Evolutionary conservation across 345 rosid species (phyloP).

Genomic region (Garcia nutans): DNA sequence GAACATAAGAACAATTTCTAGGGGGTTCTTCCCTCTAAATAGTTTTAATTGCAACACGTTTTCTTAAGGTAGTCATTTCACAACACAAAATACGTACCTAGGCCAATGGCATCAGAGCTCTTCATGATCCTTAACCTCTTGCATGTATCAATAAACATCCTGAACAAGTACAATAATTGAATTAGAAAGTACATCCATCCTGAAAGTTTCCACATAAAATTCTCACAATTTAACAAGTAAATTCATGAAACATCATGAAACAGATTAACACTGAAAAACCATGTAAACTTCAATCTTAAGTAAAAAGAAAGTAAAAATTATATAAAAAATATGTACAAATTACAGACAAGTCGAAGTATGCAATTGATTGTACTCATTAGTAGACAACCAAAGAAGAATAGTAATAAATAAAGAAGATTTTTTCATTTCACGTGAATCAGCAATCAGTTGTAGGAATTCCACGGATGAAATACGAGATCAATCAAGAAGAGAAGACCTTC

Average conservation of each 20-base stretch:
- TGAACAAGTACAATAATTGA: neutral
- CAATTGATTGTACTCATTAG: neutral
- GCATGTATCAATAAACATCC: constrained; percentile 39
- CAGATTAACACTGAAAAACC: neutral
- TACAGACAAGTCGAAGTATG: neutral
- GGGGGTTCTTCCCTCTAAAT: neutral
- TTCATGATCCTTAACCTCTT: constrained; percentile 37
- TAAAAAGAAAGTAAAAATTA: neutral
- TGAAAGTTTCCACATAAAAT: neutral
- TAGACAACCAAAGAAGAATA: neutral
- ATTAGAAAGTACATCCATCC: constrained; percentile 1
- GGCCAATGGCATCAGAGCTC: constrained; percentile 39
- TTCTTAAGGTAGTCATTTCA: neutral
- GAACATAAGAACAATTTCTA: neutral
- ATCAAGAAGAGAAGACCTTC: neutral
- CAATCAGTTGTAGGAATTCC: neutral
- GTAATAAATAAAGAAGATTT: neutral
- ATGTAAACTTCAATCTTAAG: neutral
- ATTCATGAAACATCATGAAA: neutral
- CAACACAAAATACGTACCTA: constrained; percentile 20
- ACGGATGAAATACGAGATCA: neutral
- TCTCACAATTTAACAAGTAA: neutral
- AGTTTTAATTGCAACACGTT: neutral
- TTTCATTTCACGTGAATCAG: neutral
- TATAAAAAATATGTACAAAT: neutral